Evolutionary conservation across 2,329 filamentous ascomycete genomes (phyloP).

Genomic region (Mycocentrospora acerina): DNA sequence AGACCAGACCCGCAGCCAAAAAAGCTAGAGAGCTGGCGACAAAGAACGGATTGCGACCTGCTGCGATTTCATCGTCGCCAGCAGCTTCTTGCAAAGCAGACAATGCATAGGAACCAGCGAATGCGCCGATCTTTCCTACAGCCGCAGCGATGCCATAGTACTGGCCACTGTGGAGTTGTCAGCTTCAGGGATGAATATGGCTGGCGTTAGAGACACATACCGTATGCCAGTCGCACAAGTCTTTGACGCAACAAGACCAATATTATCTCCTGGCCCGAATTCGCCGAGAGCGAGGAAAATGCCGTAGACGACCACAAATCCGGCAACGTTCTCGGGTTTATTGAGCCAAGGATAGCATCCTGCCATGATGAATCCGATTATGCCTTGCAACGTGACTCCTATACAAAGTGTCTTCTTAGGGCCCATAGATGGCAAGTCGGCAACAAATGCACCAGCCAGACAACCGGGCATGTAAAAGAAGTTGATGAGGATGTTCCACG

Average conservation of each 20-base stretch:
- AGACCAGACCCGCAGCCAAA: conserved; percentile 65
- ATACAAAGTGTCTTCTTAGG: conserved; percentile 72
- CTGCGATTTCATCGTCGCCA: conserved; percentile 43
- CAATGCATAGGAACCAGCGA: conserved; percentile 82
- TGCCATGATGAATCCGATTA: conserved; percentile 88
- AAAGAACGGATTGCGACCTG: conserved; percentile 85
- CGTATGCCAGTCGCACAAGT: conserved; percentile 83
- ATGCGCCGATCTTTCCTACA: conserved; percentile 75
- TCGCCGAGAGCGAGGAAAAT: conserved; percentile 78
- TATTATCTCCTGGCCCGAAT: conserved; percentile 87
- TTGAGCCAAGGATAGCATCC: conserved; percentile 73
- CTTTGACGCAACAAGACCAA: conserved; percentile 83
- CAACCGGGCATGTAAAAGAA: conserved; percentile 87
- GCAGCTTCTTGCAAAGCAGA: conserved; percentile 57
- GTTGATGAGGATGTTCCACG: conserved; percentile 87
- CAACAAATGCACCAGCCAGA: conserved; percentile 72
- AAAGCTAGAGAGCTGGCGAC: conserved; percentile 78
- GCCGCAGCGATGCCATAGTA: conserved; percentile 72
- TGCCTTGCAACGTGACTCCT: conserved; percentile 70
- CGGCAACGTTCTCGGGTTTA: conserved; percentile 66
- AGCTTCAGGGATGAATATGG: not conserved
- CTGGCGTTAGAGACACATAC: conserved; percentile 20
- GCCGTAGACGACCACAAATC: conserved; percentile 76
- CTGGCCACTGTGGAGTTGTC: conserved; percentile 59
- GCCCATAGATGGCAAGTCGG: conserved; percentile 68